phyloP scores from a whole-genome alignment of 345 rosid species.

The Psidium guajava region DNA sequence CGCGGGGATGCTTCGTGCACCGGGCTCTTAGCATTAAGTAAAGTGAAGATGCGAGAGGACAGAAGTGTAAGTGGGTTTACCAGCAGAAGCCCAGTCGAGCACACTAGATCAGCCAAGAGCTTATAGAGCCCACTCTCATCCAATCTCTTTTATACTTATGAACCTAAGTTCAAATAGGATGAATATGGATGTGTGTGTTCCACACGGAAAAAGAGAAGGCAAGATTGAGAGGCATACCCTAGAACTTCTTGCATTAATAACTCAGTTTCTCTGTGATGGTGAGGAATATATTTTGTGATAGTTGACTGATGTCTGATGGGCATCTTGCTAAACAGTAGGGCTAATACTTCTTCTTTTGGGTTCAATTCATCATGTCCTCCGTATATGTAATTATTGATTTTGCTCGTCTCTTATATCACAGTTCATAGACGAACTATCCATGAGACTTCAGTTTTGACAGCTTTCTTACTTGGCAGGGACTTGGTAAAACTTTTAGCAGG shows the following conservation, averaged over 20 bases:
- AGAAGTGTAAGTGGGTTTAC: background rate
- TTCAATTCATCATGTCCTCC: background rate
- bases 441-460: background rate
- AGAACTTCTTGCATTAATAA: background rate
- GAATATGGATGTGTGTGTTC: background rate
- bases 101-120: background rate
- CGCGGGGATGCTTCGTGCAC: too few relatives aligned
- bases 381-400: background rate
- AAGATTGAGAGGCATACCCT: background rate
- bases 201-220: background rate
- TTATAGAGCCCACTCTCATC: background rate
- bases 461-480: slow-evolving; percentile 38
- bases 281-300: background rate
- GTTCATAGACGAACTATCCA: background rate
- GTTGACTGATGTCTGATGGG: background rate
- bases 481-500: slow-evolving; percentile 59
- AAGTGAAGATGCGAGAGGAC: background rate
- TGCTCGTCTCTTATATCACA: background rate
- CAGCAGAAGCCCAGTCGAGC: background rate
- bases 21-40: too few relatives aligned
- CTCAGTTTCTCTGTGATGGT: background rate
- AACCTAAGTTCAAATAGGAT: background rate
- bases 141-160: background rate
- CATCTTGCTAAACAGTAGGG: background rate
- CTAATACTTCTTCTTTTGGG: background rate